Percentiles rank a stretch among this genome's conserved stretches.
phyloP scores from a whole-genome alignment of 73 alveolate genomes.

The Tetrahymena elliotti region DNA sequence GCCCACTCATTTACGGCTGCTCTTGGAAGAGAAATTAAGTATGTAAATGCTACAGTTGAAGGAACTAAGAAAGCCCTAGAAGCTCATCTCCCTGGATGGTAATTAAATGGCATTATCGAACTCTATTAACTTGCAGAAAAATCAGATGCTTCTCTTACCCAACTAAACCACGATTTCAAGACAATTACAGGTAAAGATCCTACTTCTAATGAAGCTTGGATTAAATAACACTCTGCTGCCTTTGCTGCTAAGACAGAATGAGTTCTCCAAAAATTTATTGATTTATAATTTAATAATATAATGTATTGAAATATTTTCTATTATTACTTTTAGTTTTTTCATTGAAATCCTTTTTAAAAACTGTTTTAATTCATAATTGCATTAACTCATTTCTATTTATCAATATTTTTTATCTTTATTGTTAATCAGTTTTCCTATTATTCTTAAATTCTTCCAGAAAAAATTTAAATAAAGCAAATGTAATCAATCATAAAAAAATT shows the following conservation, averaged over 20 bases:
- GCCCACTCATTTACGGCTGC: not conserved
- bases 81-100: not conserved
- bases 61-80: not conserved
- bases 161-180: not conserved
- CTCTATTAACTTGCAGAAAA: not conserved
- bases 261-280: not conserved
- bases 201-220: not conserved
- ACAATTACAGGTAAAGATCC: not conserved
- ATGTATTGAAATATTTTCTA: not conserved
- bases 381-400: no score
- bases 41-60: not conserved
- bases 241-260: not conserved
- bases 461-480: no score
- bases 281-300: not conserved
- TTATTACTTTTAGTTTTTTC: not conserved
- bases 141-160: not conserved
- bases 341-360: not conserved
- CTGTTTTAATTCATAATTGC: not conserved
- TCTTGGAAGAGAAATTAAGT: not conserved
- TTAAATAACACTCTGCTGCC: not conserved
- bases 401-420: not conserved
- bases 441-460: not conserved
- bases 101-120: not conserved
- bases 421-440: not conserved
- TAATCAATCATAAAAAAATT: no score